Evolutionary conservation across 176 grass and related monocot species (phyloP).

Genomic region (Raddia guianensis): DNA sequence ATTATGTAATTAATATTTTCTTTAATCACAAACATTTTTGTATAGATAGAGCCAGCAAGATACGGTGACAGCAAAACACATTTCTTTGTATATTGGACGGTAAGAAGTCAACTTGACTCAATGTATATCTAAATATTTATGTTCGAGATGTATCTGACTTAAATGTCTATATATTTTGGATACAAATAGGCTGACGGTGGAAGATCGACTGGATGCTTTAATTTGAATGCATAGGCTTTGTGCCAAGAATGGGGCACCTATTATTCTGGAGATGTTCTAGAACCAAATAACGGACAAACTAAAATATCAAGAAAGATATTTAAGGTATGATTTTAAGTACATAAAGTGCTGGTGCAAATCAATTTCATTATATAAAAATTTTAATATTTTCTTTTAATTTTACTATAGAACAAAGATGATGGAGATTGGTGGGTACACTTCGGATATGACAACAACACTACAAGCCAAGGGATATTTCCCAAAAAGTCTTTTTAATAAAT

Average conservation of each 20-base stretch:
- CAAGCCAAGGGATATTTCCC: too few species aligned
- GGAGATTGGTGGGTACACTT: too few species aligned
- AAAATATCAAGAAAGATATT: constrained; percentile 28
- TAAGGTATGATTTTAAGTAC: background rate
- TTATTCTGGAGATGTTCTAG: constrained; percentile 3
- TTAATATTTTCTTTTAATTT: too few species aligned
- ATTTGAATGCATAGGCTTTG: constrained; percentile 4
- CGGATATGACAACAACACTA: background rate
- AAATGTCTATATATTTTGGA: background rate
- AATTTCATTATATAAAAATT: too few species aligned
- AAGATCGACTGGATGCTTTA: too few species aligned
- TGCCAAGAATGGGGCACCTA: background rate
- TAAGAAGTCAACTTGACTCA: background rate
- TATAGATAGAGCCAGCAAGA: background rate
- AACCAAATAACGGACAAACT: background rate
- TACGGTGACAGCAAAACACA: background rate
- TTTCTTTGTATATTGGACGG: too few species aligned
- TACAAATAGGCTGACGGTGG: background rate
- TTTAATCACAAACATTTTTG: too few species aligned
- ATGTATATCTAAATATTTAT: background rate
- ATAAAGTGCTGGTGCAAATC: too few species aligned
- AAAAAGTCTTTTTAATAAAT: too few species aligned
- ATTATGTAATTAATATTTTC: too few species aligned
- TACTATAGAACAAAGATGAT: too few species aligned
- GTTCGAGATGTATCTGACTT: background rate